Base-by-base conservation (phyloP, 2,329 filamentous ascomycete genomes). In the Nemania abortiva region DNA sequence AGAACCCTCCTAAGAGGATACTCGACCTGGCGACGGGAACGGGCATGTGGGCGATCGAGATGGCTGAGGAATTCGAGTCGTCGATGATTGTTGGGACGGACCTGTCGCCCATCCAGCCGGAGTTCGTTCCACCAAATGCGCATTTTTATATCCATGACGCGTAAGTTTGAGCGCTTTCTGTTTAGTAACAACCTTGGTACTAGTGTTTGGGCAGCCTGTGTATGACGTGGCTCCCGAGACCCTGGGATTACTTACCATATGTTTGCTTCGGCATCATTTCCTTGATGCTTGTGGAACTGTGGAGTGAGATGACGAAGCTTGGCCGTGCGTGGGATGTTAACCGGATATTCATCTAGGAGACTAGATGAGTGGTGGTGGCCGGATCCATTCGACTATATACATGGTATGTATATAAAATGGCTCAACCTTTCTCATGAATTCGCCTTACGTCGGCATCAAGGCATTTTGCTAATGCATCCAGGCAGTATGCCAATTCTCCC, bases 121-220 rank as follows among this genome's bases (percentile, higher is more conserved):
- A 81, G 4, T 83, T 87, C 56, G 90, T 93, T 0, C 91, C 92
- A 0, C 86, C 87, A 20, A 95, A 95, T 70, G 90, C 94, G 15
- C 87, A 89, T 70, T 95, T 95, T 72, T 89, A 89, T 69, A 86
- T 95, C 54, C 91, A 94, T 75, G 91, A 94, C 74, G 84, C 85
- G 77, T 81, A 74, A 77, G 59, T 70, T 42, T 6, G 79, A 81
- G 76, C 73, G 80, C 77, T 15, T 13, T 47, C 1, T 39, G 42
- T 45, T 34, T 37, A 20, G 2, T 37, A 3, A 29, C 18, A 27
- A 10, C 34, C 9, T 47, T 20, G n/a, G 42, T 45, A 20, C 45
- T 34, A 18, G 29, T 42, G 45, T 22, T 39, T 27, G 34, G 6
- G 42, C 15, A 37, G 37, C 6, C 18, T 18, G 20, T 39, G 61